phyloP scores from a whole-genome alignment of 768 basidiomycete species.

The Termitomyces sp. region DNA sequence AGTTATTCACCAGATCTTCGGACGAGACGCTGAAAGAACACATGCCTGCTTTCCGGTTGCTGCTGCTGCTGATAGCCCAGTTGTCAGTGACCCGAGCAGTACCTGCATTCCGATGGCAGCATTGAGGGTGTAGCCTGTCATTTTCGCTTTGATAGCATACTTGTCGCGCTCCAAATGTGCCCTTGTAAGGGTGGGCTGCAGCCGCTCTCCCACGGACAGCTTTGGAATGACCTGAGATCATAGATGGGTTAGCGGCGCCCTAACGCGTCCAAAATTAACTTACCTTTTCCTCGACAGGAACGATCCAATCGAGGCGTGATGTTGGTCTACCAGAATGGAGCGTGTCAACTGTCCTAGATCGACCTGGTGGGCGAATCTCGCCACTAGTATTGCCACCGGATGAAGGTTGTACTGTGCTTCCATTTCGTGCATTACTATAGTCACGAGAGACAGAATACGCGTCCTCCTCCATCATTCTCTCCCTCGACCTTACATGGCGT shows the following conservation, averaged over 20 bases:
- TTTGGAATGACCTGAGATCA: constrained; percentile 14
- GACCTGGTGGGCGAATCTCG: constrained; percentile 6
- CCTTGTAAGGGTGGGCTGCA: constrained; percentile 48
- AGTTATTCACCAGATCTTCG: background rate
- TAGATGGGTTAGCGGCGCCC: background rate
- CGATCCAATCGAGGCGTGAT: constrained; percentile 37
- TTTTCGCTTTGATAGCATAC: constrained; percentile 42
- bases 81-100: constrained; percentile 62
- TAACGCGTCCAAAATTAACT: background rate
- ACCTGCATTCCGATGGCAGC: constrained; percentile 63
- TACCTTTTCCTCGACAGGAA: constrained; percentile 23
- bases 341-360: constrained; percentile 12
- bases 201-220: constrained; percentile 46
- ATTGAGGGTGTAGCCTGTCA: constrained; percentile 35
- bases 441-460: background rate
- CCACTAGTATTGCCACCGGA: constrained; percentile 4
- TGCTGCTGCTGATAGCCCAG: constrained; percentile 53
- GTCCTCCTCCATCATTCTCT: constrained; percentile 7
- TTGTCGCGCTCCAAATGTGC: constrained; percentile 46
- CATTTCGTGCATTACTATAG: background rate
- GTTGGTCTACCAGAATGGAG: constrained; percentile 13
- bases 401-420: constrained; percentile 16
- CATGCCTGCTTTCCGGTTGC: constrained; percentile 37
- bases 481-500: constrained; percentile 7
- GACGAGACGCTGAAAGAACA: background rate